Base-by-base conservation (phyloP, 148 eudicot species). In the Arbutus unedo region DNA sequence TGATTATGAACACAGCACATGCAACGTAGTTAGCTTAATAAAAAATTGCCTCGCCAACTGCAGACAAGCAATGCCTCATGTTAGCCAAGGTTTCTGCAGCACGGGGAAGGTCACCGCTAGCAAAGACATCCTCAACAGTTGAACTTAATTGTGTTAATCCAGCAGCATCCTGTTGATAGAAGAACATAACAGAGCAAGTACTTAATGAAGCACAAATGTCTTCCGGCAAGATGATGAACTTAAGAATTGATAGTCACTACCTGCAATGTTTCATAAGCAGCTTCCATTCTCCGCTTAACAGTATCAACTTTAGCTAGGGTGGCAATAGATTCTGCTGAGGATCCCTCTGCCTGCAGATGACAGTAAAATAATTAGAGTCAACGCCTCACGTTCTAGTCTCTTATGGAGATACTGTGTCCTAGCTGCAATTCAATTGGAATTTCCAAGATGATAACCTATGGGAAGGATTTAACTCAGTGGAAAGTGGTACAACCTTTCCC, bases 81-180 rank as follows among this genome's bases (percentile, higher is more conserved):
- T 92, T 94, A 75, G 98, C 99, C 88, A 96, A 88, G 43, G 99
- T 96, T 85, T 96, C 98, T 21, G 99, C 98, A 84, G 98, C 99
- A 38, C 93, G 92, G 48, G 98, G 95, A 83, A 96, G 99, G 86
- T 96, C 99, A 62, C 98, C 98, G 89, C 97, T 96, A 38, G 98
- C 93, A 87, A 96, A 96, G 62, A 96, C 99, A 87, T 94, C 99
- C 91, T 96, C 99, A 70, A 96, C 98, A 8, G 99, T 96, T 16
- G 95, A 93, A 86, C 99, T 94, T 87, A 96, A 84, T 82, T 96
- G 99, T 41, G 97, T 94, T 84, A 94, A 84, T 19, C 99, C 99
- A 76, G 97, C 98, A 82, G 98, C 99, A 89, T 96, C 99, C 99
- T 96, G 80, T 80, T 81, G 68, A 82, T 54, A 38, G 77, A 59